Conservation (phyloP, 192 early-diverging fungal genomes). For the Dissophora ornata region DNA sequence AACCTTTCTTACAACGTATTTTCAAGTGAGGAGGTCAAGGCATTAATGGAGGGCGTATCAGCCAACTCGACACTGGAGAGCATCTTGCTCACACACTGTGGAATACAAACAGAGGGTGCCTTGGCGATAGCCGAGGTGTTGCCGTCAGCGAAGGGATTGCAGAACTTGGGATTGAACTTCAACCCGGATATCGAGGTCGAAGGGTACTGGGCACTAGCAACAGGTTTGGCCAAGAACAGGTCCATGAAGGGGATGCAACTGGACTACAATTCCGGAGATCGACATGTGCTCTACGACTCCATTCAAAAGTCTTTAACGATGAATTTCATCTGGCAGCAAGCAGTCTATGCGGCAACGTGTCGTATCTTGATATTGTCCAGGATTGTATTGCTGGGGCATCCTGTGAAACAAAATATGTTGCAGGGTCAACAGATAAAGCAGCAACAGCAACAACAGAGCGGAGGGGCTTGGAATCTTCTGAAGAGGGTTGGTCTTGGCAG, state of each 20-base stretch:
- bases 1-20: conserved; percentile 52
- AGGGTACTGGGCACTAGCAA: conserved; percentile 50
- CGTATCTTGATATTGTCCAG: conserved; percentile 46
- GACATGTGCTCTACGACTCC: conserved; percentile 52
- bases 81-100: conserved; percentile 53
- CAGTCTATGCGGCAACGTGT: conserved; percentile 44
- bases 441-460: background rate
- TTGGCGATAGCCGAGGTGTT: conserved; percentile 45
- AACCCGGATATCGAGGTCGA: conserved; percentile 54
- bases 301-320: conserved; percentile 55
- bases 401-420: conserved; percentile 1
- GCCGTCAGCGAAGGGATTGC: conserved; percentile 39
- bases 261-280: conserved; percentile 59
- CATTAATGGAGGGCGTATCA: conserved; percentile 37
- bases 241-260: conserved; percentile 56
- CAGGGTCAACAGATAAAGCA: conserved; percentile 10
- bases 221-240: conserved; percentile 43
- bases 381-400: conserved; percentile 50
- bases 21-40: conserved; percentile 19
- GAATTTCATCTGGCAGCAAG: conserved; percentile 55
- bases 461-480: conserved; percentile 17
- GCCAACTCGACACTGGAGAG: conserved; percentile 55
- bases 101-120: conserved; percentile 46
- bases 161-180: conserved; percentile 47
- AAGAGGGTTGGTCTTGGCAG: background rate